phyloP scores from a whole-genome alignment of 75 land plant species.

The Cunninghamia lanceolata region DNA sequence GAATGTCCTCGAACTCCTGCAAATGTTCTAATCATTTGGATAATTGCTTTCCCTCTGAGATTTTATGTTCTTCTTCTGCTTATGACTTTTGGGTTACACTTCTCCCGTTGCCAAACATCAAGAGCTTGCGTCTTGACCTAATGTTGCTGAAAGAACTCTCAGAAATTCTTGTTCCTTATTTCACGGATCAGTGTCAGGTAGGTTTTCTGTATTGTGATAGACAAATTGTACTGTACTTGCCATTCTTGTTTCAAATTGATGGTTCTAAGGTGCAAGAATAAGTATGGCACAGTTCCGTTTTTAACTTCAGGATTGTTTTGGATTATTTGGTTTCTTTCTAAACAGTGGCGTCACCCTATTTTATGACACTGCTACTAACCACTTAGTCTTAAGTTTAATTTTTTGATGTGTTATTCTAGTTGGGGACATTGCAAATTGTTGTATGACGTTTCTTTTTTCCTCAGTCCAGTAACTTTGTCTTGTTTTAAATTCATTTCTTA shows the following conservation, averaged over 20 bases:
- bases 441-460: neutral
- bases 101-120: slow-evolving; percentile 38
- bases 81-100: slow-evolving; percentile 42
- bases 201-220: neutral
- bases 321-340: neutral
- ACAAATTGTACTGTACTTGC: neutral
- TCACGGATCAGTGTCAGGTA: slow-evolving; percentile 8
- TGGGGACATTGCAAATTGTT: neutral
- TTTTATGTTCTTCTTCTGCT: slow-evolving; percentile 26
- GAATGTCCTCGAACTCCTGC: neutral
- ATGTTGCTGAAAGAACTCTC: slow-evolving; percentile 46
- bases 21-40: neutral
- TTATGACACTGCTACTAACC: neutral
- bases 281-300: neutral
- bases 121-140: slow-evolving; percentile 48
- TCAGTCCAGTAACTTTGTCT: neutral
- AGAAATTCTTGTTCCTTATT: slow-evolving; percentile 16
- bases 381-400: neutral
- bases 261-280: neutral
- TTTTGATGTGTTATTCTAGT: neutral
- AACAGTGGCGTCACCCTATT: neutral
- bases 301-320: neutral
- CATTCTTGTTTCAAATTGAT: neutral
- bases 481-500: slow-evolving; percentile 8
- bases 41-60: slow-evolving; percentile 17